Evolutionary conservation across 2,329 filamentous ascomycete genomes (phyloP), one percentile per base, ranked within the genome.

Genomic region (Hyphodiscus sp.): DNA sequence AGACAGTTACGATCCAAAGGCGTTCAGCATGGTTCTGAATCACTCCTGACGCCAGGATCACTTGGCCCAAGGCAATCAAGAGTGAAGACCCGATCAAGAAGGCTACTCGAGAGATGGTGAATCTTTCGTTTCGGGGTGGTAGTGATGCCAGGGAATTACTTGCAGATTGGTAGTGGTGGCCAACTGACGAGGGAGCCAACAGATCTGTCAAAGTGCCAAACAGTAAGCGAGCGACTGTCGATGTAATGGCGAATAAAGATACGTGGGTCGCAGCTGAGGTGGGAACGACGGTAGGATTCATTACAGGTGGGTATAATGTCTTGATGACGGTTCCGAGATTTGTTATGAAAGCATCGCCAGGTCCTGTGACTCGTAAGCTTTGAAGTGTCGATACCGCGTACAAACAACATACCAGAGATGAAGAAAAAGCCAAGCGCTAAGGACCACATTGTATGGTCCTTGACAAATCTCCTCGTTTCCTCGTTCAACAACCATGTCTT

Each of bases 271-370:
- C 83, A 41, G 87, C 79, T 48, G 87, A 61, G 2, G 67, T 69
- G 6, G 64, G 63, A n/a, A 80, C 47, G 86, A 82, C 62, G 75
- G 68, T 61, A 65, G 57, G 64, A 58, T 50, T 73, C 67, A 47
- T 71, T 68, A 45, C 73, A 79, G 80, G 74, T 5, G 81, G 80
- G 45, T 88, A 89, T 2, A 96, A 76, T 0, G 92, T 95, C 61
- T 88, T 86, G 62, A 97, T 91, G 57, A 99, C 86, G 20, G 91
- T 96, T 38, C 94, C 94, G 10, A 99, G 76, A 64, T 97, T 99
- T 73, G 97, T 99, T 72, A 97, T 91, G 69, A 96, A 99, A 11
- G 92, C 89, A 71, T 99, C 94, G n/a, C 91, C 92, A 0, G 94
- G 92, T 0, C 94, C 94, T 51, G 91, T 89, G 63, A 15, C 4